Base-by-base conservation (phyloP, 2,329 filamentous ascomycete species). In the Cladosporium sp. region DNA sequence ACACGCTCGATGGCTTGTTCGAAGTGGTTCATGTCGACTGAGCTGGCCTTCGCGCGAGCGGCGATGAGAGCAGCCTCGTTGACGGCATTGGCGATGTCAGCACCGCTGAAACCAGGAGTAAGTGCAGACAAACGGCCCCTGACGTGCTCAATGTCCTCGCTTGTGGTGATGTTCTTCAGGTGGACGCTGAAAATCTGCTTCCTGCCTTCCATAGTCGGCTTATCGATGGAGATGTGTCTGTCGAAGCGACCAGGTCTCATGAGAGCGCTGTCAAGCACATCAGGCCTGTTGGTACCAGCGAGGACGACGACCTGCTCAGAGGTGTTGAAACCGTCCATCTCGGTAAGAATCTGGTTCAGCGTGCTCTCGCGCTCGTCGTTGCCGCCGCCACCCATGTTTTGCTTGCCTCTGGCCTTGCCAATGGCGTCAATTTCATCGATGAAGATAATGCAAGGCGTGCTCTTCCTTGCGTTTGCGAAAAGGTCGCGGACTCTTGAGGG, bases 301-400 rank as follows among this genome's bases (percentile, higher is more conserved):
- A 99, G 80, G 27, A 99, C 93, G 47, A 99, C 92, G 37, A 99
- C 88, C 73, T 97, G 92, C 64, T 97, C 92, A 2, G 86, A 83
- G 7, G 92, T 97, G 72, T 96, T 96, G 83, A 97, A 97, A 52
- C 92, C 93, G 68, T 99, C 93, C 93, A 99, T 99, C 70, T 99
- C 93, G 0, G 93, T 99, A 48, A 99, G 77, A 55, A 99, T 97
- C 73, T 99, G 93, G 72, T 99, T 99, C 22, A 99, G 83, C 0
- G 93, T 99, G 42, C 88, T 89, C 73, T 99, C 93, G 55, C 93
- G 86, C 74, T 99, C 93, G 66, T 99, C 93, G 65, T 97, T 97
- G 55, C 93, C 93, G 57, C 92, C 91, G 34, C n/a, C n/a, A 12
- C 87, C 86, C 52, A 89, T 89, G 57, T 85, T 86, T 30, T 85